A percentile compares a stretch with the other conserved stretches of the same genome.
Conservation (phyloP, 257 asterid genomes). For the Penstemon newberryi region DNA sequence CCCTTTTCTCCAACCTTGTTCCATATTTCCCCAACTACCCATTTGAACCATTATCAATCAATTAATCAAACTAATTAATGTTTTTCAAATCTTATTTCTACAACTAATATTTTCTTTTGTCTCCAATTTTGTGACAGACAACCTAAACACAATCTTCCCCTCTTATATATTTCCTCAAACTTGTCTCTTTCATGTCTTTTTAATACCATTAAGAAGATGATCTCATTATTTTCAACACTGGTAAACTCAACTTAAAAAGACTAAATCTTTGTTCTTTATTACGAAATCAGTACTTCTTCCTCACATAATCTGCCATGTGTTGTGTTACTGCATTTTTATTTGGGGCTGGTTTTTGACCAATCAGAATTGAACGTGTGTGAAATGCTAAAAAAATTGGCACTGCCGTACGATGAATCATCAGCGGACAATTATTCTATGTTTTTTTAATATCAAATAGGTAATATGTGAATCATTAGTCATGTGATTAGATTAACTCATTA, state of each 20-base stretch:
- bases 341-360: constrained; percentile 33
- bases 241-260: neutral
- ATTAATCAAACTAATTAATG: no score
- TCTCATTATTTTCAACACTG: constrained; percentile 23
- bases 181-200: constrained; percentile 35
- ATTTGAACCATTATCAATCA: constrained; percentile 6
- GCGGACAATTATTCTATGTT: constrained; percentile 23
- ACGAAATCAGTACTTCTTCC: constrained; percentile 22
- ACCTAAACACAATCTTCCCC: constrained; percentile 21
- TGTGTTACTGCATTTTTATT: constrained; percentile 31
- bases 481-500: no score
- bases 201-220: constrained; percentile 29
- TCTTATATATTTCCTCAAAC: constrained; percentile 24
- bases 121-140: constrained; percentile 43
- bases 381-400: constrained; percentile 17
- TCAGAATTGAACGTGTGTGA: constrained; percentile 34
- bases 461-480: neutral
- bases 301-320: constrained; percentile 37
- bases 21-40: constrained; percentile 35
- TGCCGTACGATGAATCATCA: constrained; percentile 31
- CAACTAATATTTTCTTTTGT: constrained; percentile 20
- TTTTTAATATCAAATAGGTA: neutral
- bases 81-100: neutral
- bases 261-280: constrained; percentile 29
- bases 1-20: constrained; percentile 50